Evolutionary conservation across 1,284 basidiomycete species (phyloP).

Genomic region (Serendipita sp.): DNA sequence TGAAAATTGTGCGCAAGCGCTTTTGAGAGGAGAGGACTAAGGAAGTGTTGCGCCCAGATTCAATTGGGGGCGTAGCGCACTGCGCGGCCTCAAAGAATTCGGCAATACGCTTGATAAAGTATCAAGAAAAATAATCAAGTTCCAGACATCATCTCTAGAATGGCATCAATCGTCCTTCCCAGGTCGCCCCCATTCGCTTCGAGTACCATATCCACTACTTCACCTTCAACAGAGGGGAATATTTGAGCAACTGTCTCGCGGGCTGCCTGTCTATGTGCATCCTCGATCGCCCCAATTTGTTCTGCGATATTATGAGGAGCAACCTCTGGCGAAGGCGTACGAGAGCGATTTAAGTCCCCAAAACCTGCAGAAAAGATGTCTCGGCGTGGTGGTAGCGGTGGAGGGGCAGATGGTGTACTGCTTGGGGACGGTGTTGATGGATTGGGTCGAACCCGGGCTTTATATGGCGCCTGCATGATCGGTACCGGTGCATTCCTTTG

Average conservation of each 20-base stretch:
- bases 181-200: slow-evolving; percentile 80
- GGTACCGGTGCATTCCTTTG: slow-evolving; percentile 19
- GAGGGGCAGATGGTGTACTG: slow-evolving; percentile 3
- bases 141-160: slow-evolving; percentile 51
- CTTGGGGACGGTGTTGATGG: slow-evolving; percentile 8
- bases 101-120: background rate
- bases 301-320: slow-evolving; percentile 45
- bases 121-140: background rate
- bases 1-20: background rate
- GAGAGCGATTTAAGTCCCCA: slow-evolving; percentile 2
- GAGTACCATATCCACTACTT: slow-evolving; percentile 75
- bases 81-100: background rate
- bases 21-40: background rate
- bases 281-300: slow-evolving; percentile 51
- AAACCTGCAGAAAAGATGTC: background rate
- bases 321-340: slow-evolving; percentile 8
- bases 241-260: slow-evolving; percentile 69
- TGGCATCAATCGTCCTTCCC: slow-evolving; percentile 73
- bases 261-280: slow-evolving; percentile 50
- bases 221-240: slow-evolving; percentile 67
- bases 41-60: too few species aligned
- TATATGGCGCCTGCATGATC: slow-evolving; percentile 56
- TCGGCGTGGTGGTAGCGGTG: slow-evolving; percentile 2
- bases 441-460: slow-evolving; percentile 42
- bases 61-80: too few species aligned